Evolutionary conservation across 495 filamentous ascomycete species (phyloP).

Genomic region (Penicillium ochrochloron): DNA sequence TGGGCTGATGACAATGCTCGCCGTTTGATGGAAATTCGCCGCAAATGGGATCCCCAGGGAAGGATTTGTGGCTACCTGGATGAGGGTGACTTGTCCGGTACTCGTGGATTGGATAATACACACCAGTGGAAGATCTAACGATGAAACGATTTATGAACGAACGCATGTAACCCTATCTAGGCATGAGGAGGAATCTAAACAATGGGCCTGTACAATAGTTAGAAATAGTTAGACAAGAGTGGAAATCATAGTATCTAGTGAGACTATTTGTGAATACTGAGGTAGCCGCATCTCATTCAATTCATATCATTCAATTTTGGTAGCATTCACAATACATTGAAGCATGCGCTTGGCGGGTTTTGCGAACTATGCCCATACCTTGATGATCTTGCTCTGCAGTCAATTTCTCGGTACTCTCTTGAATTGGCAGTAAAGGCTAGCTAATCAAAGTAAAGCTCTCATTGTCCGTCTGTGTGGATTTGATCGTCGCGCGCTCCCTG

Average conservation of each 20-base stretch:
- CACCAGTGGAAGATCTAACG: slow-evolving; percentile 23
- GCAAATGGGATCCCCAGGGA: slow-evolving; percentile 47
- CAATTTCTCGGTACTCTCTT: no score
- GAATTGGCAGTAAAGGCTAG: no score
- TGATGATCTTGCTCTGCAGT: no score
- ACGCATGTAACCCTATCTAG: slow-evolving; percentile 9
- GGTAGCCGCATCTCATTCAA: no score
- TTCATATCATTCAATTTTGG: no score
- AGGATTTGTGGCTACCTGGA: slow-evolving; percentile 25
- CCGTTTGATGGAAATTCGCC: slow-evolving; percentile 42
- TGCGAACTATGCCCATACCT: no score
- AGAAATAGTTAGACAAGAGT: neutral
- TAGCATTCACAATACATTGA: no score
- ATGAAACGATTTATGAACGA: slow-evolving; percentile 5
- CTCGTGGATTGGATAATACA: slow-evolving; percentile 12
- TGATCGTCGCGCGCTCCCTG: neutral
- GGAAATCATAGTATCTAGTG: neutral
- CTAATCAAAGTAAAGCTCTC: neutral
- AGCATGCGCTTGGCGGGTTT: no score
- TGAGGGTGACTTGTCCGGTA: slow-evolving; percentile 15
- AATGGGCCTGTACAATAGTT: slow-evolving; percentile 1
- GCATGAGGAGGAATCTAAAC: neutral
- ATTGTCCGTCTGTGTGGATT: neutral
- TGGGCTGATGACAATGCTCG: slow-evolving; percentile 45
- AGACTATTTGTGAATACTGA: neutral